Conservation (phyloP, 2,329 filamentous ascomycete species). For the Colletotrichum destructivum region DNA sequence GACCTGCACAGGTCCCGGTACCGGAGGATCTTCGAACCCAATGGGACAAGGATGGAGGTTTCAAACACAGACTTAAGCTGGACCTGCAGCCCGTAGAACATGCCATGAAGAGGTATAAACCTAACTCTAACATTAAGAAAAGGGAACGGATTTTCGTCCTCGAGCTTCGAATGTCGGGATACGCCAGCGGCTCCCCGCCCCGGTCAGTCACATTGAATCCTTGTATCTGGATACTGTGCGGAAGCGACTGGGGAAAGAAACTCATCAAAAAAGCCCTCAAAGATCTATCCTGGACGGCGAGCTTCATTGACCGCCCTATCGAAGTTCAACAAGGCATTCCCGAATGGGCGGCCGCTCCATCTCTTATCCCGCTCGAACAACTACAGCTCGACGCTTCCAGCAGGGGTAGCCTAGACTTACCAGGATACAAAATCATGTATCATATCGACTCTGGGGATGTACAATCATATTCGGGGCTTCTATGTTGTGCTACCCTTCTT, state of each 20-base stretch:
- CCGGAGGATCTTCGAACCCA: too few relatives aligned
- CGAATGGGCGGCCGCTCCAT: fast-evolving
- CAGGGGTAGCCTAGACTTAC: neutral
- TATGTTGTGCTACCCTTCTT: neutral
- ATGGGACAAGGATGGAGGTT: too few relatives aligned
- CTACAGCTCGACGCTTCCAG: neutral
- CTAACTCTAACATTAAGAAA: too few relatives aligned
- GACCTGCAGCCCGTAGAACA: too few relatives aligned
- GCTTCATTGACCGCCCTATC: neutral
- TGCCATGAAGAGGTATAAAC: too few relatives aligned
- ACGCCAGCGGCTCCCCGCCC: too few relatives aligned
- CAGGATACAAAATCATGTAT: neutral
- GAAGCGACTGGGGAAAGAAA: neutral
- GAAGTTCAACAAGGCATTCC: constrained; percentile 2
- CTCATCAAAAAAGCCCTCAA: neutral
- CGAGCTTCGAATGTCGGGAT: neutral
- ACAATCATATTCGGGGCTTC: neutral
- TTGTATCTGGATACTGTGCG: constrained; percentile 16
- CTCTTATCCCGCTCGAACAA: neutral
- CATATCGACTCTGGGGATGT: neutral
- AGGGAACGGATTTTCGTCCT: too few relatives aligned
- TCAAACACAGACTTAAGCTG: too few relatives aligned
- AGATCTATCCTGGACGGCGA: neutral
- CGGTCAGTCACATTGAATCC: neutral
- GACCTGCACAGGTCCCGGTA: too few relatives aligned